phyloP scores from a whole-genome alignment of 768 basidiomycete species.

The Kwoniella pini region DNA sequence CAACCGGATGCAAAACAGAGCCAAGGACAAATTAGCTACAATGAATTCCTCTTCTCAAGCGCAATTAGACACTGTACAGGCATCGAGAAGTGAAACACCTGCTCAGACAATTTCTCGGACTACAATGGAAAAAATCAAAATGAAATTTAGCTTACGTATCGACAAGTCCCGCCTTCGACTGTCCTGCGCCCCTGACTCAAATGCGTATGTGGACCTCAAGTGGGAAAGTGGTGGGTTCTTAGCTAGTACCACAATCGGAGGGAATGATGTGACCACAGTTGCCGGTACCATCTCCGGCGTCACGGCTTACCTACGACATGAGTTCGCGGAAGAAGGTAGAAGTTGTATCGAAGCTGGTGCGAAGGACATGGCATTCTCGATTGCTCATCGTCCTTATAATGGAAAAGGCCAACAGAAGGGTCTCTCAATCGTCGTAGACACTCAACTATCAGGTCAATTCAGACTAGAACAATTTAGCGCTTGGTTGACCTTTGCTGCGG shows the following conservation, averaged over 20 bases:
- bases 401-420: constrained; percentile 57
- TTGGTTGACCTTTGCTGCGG: constrained; percentile 69
- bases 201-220: constrained; percentile 81
- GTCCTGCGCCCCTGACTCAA: constrained; percentile 86
- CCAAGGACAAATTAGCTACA: constrained; percentile 56
- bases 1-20: constrained; percentile 67
- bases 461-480: constrained; percentile 86
- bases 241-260: constrained; percentile 72
- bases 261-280: constrained; percentile 66
- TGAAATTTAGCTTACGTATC: constrained; percentile 85
- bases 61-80: neutral
- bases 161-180: constrained; percentile 83
- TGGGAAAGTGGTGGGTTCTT: constrained; percentile 96
- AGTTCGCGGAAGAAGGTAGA: constrained; percentile 46
- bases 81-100: constrained; percentile 7
- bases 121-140: constrained; percentile 62
- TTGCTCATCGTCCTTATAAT: constrained; percentile 63
- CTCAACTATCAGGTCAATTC: constrained; percentile 75
- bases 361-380: constrained; percentile 72
- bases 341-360: constrained; percentile 66
- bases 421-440: constrained; percentile 77
- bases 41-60: constrained; percentile 1
- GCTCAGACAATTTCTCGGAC: constrained; percentile 24
- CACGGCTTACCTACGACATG: constrained; percentile 74
- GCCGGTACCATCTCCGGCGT: constrained; percentile 79